Evolutionary conservation across 306 rosid genomes (phyloP).

Genomic region (Calophaca sinica): DNA sequence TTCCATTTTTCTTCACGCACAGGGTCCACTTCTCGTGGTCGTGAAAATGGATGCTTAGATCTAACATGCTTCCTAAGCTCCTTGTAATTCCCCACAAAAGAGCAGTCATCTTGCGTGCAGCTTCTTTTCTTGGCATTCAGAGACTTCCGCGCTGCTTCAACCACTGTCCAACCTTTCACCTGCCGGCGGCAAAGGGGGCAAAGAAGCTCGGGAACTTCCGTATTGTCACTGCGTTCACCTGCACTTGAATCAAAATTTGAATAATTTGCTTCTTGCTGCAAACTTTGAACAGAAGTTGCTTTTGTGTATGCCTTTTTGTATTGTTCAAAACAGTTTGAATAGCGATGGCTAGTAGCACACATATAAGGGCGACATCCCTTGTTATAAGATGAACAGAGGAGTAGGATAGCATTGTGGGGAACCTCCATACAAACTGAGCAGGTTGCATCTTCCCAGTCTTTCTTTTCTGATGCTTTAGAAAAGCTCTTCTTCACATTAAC

Average conservation of each 20-base stretch:
- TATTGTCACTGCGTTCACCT: conserved; percentile 56
- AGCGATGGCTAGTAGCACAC: conserved; percentile 94
- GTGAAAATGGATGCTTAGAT: conserved; percentile 86
- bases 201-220: conserved; percentile 75
- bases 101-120: conserved; percentile 89
- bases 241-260: conserved; percentile 53
- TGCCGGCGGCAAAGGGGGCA: conserved; percentile 97
- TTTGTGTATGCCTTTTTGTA: conserved; percentile 90
- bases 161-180: conserved; percentile 99
- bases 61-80: conserved; percentile 86
- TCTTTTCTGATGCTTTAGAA: conserved; percentile 63
- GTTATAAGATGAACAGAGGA: conserved; percentile 94
- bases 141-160: conserved; percentile 83
- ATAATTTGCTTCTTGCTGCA: conserved; percentile 53
- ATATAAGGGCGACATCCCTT: conserved; percentile 98
- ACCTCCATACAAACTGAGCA: conserved; percentile 98
- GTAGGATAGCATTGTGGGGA: conserved; percentile 97
- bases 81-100: conserved; percentile 79
- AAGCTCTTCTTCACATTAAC: conserved; percentile 54
- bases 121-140: conserved; percentile 88
- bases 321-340: conserved; percentile 94
- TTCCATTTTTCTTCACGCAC: conserved; percentile 87
- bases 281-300: conserved; percentile 58
- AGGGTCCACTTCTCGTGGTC: conserved; percentile 95
- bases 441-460: conserved; percentile 81